Evolutionary conservation across 2,329 filamentous ascomycete genomes (phyloP), one percentile per base, ranked within the genome.

Genomic region (Acrocalymma vagum): DNA sequence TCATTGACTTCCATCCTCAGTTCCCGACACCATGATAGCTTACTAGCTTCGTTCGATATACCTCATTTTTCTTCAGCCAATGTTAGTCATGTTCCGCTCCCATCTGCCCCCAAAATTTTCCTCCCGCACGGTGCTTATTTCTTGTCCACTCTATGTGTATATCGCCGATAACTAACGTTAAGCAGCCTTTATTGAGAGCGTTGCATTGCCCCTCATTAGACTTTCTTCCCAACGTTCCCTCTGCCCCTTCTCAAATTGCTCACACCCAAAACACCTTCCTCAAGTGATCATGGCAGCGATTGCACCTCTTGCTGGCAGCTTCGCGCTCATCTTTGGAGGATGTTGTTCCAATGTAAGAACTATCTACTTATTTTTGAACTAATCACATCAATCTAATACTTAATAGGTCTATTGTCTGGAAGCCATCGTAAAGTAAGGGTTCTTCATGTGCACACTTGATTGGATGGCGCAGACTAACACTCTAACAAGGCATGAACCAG

Each of bases 341-440:
- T 96, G 91, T 67, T 96, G 92, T 73, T 90, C 90, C 23, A 96
- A 96, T 79, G 92, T 92, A 76, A 72, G 84, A 26, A 21, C 6
- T 2, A 4, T 26, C 14, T 17, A 33, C 34, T 15, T 26, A 18
- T 23, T 3, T 16, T 22, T 13, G 9, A 20, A 9, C 26, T 16
- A 6, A 17, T 29, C n/a, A 9, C 21, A 23, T 28, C 15, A 14
- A 10, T 8, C 52, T 58, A 31, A 62, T 22, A 46, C 14, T 8
- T 67, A 53, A 22, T 49, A 95, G 86, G 90, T 96, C n/a, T 97
- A 95, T 72, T 90, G 93, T 26, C 79, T 99, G 41, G 94, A 99
- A 72, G 88, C 90, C 30, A 95, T 97, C 59, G 85, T 99, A 65
- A 95, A 94, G 88, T 94, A 75, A 81, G 85, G 75, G 11, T 5